Evolutionary conservation across 495 filamentous ascomycete genomes (phyloP).

Genomic region (Aspergillus hancockii): DNA sequence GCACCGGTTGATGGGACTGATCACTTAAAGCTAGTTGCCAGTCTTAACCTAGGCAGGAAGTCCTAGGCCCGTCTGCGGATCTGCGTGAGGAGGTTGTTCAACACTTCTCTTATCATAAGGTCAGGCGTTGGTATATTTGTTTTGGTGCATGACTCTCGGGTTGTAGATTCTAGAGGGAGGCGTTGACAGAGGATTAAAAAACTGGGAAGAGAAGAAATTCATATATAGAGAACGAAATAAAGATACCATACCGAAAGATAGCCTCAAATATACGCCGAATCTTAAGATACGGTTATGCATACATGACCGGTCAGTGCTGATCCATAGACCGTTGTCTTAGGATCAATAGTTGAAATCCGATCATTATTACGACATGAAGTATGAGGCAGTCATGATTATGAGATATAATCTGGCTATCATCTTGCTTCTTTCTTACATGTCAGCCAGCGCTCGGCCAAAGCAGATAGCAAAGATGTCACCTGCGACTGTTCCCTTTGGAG

Average conservation of each 20-base stretch:
- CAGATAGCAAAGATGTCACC: no score
- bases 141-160: not conserved
- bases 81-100: not conserved
- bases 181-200: not conserved
- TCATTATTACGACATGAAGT: no score
- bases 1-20: conserved; percentile 28
- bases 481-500: no score
- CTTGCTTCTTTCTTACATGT: no score
- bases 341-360: no score
- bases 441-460: no score
- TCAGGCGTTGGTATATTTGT: not conserved
- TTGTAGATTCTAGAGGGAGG: not conserved
- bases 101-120: not conserved
- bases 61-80: conserved; percentile 2
- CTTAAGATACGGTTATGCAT: no score
- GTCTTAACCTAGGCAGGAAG: conserved; percentile 62
- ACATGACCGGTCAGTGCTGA: no score
- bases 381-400: no score
- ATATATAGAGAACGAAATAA: not conserved
- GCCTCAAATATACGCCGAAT: no score
- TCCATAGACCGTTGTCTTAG: no score
- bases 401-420: no score
- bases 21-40: conserved; percentile 54
- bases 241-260: not conserved
- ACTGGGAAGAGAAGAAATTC: not conserved